Conservation (phyloP, 441 rosid genomes). For the Gossypium laxum region DNA sequence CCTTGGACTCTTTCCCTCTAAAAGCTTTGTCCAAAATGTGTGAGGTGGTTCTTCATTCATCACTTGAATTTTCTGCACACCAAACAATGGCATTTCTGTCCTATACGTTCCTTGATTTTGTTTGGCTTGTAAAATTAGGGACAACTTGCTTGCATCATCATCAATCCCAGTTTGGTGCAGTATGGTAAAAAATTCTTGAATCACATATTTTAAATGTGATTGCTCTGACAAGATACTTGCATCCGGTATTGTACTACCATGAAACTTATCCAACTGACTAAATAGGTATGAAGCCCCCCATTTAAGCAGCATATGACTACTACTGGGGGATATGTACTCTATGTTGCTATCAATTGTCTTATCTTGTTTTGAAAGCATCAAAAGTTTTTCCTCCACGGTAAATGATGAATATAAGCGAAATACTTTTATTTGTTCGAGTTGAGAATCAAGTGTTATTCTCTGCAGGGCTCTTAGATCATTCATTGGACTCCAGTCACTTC, state of each 20-base stretch:
- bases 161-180: conserved; percentile 36
- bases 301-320: conserved; percentile 58
- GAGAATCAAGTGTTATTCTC: conserved; percentile 57
- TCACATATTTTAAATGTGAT: conserved; percentile 29
- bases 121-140: conserved; percentile 44
- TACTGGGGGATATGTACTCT: conserved; percentile 33
- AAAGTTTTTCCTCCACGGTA: conserved; percentile 71
- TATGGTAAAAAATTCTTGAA: conserved; percentile 45
- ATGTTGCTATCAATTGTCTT: conserved; percentile 34
- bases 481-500: conserved; percentile 70
- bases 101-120: conserved; percentile 44
- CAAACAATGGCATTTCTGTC: conserved; percentile 39
- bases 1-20: conserved; percentile 44
- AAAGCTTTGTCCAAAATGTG: conserved; percentile 59
- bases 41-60: conserved; percentile 46
- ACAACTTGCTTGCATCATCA: conserved; percentile 24
- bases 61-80: conserved; percentile 46
- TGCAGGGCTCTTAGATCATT: conserved; percentile 64
- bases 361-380: conserved; percentile 59
- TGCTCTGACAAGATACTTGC: conserved; percentile 22
- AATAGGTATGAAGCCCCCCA: conserved; percentile 75
- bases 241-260: conserved; percentile 21
- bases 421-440: conserved; percentile 44
- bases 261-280: conserved; percentile 54
- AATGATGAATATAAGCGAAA: conserved; percentile 63